These are phyloP conservation scores for Sporothrix brunneoviolacea DNA, from an alignment of 2,329 filamentous ascomycete species.

Conservation along the genomic window DNA sequence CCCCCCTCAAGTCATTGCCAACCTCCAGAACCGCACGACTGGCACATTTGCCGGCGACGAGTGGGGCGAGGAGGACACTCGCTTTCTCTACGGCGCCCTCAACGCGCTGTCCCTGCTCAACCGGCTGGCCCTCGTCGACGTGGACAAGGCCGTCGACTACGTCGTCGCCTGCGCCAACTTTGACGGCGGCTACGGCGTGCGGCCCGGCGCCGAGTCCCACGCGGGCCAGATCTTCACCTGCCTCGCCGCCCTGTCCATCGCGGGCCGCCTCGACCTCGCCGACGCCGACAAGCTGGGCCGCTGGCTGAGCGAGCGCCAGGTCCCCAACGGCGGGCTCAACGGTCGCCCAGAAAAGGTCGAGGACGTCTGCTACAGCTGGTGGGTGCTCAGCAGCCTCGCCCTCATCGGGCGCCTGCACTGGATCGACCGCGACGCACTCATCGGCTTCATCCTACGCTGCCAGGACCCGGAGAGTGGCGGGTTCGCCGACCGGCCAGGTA, in stretches of 20 bases:
- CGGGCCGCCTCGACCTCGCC: slow-evolving; percentile 71
- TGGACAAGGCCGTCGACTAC: slow-evolving; percentile 72
- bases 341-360: slow-evolving; percentile 91
- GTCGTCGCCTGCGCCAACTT: slow-evolving; percentile 82
- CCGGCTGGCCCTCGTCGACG: slow-evolving; percentile 65
- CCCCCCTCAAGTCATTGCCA: slow-evolving; percentile 58
- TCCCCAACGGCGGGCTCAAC: slow-evolving; percentile 82
- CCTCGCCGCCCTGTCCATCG: slow-evolving; percentile 78
- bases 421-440: slow-evolving; percentile 80
- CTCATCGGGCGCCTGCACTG: slow-evolving; percentile 86
- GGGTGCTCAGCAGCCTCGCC: slow-evolving; percentile 85
- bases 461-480: slow-evolving; percentile 83
- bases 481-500: slow-evolving; percentile 80
- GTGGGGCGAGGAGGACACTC: slow-evolving; percentile 93
- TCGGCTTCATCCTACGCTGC: slow-evolving; percentile 75
- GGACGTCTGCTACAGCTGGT: slow-evolving; percentile 99
- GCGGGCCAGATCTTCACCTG: slow-evolving; percentile 95
- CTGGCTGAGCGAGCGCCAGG: slow-evolving; percentile 91
- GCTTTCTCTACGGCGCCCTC: slow-evolving; percentile 85
- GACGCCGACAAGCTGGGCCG: slow-evolving; percentile 74
- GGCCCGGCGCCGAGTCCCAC: slow-evolving; percentile 88
- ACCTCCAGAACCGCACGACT: slow-evolving; percentile 69
- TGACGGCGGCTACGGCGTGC: slow-evolving; percentile 87
- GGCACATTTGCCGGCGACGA: slow-evolving; percentile 91
- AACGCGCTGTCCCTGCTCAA: slow-evolving; percentile 82